phyloP scores from a whole-genome alignment of 2,329 filamentous ascomycete genomes.

The Chalaropsis ovoidea region DNA sequence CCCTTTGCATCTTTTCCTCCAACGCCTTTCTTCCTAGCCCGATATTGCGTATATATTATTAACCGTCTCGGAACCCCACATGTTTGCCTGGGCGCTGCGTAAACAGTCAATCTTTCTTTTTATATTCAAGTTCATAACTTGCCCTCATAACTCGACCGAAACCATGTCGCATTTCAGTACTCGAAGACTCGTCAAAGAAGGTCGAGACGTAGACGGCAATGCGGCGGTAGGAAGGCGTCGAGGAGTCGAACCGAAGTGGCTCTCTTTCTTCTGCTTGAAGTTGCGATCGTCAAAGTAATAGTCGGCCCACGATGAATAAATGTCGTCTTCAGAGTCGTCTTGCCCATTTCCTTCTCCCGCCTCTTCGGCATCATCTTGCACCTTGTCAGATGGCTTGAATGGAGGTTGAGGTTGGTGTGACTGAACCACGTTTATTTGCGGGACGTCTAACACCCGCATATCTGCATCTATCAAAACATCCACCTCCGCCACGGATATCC shows the following conservation, averaged over 20 bases:
- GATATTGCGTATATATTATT: too few relatives aligned
- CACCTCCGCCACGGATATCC: neutral
- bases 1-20: too few relatives aligned
- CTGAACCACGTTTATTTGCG: neutral
- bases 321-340: slow-evolving; percentile 29
- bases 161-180: neutral
- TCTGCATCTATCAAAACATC: neutral
- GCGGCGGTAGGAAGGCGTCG: neutral
- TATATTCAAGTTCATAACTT: neutral
- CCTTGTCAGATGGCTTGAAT: neutral
- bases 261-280: slow-evolving; percentile 16
- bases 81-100: neutral
- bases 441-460: neutral
- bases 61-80: too few relatives aligned
- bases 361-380: neutral
- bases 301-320: slow-evolving; percentile 29
- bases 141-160: neutral
- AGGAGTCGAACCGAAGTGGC: neutral
- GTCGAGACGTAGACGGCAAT: neutral
- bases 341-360: slow-evolving; percentile 12
- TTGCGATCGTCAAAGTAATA: slow-evolving; percentile 31
- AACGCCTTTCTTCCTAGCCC: too few relatives aligned
- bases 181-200: neutral
- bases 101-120: neutral
- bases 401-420: neutral